phyloP scores from a whole-genome alignment of 495 filamentous ascomycete genomes.

The Eremomyces bilateralis region DNA sequence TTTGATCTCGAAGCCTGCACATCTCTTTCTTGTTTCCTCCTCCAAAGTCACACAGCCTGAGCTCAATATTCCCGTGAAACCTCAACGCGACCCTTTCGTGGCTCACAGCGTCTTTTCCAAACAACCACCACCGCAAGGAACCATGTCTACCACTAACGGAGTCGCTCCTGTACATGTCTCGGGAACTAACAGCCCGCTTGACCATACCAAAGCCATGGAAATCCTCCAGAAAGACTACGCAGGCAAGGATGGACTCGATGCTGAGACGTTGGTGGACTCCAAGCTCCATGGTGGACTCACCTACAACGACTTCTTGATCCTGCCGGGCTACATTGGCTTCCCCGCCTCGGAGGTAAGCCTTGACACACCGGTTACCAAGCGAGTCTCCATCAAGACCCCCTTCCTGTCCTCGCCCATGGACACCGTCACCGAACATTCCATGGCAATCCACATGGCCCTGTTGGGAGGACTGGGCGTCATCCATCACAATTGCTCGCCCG shows the following conservation, averaged over 20 bases:
- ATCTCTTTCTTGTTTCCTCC: constrained; percentile 1
- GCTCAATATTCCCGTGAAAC: too few species aligned
- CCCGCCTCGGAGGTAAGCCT: constrained; percentile 74
- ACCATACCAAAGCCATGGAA: constrained; percentile 50
- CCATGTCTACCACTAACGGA: constrained; percentile 52
- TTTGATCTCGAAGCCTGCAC: constrained; percentile 1
- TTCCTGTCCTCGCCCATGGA: constrained; percentile 98
- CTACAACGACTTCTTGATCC: constrained; percentile 51
- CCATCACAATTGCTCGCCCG: constrained; percentile 93
- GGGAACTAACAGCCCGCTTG: constrained; percentile 23
- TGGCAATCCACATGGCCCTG: constrained; percentile 97
- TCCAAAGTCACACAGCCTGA: neutral
- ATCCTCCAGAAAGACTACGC: constrained; percentile 52
- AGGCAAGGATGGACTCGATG: constrained; percentile 61
- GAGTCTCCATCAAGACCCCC: constrained; percentile 81
- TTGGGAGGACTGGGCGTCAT: constrained; percentile 93
- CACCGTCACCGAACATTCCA: constrained; percentile 95
- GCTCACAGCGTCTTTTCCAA: too few species aligned
- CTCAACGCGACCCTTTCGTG: too few species aligned
- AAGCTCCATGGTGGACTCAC: constrained; percentile 77
- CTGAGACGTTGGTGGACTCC: constrained; percentile 65
- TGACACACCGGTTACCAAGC: constrained; percentile 81
- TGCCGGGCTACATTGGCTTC: constrained; percentile 56
- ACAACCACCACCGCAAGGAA: too few species aligned
- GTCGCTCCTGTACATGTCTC: constrained; percentile 19